Evolutionary conservation across 2,329 filamentous ascomycete species (phyloP), one percentile per base, ranked within the genome.

Genomic region (Pseudopithomyces maydicus): DNA sequence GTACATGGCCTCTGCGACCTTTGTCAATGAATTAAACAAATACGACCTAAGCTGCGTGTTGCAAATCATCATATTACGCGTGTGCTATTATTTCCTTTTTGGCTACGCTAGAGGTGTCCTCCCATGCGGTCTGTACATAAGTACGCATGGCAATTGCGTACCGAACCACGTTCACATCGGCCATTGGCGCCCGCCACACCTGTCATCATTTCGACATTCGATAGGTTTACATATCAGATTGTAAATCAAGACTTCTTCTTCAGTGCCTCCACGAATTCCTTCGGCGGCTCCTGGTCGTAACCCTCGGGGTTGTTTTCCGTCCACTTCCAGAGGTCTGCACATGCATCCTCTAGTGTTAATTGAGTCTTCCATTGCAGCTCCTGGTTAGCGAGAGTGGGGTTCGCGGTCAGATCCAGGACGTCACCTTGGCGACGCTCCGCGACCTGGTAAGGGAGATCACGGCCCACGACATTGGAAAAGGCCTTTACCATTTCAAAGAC

Each of bases 401-500:
- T 96, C 64, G 95, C 92, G 20, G 95, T 99, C 45, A 99, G 87
- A 79, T 99, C 90, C 55, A 99, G 83, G 17, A 99, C 95, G 72
- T 99, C 95, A 53, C 95, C 95, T 38, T 88, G 86, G 71, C 95
- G 85, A 70, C 95, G 88, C 39, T 84, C 87, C 8, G 89, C 90
- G 56, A 98, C 90, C 75, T 97, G 84, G 80, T 98, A 98, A 36
- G 90, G 85, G 23, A 99, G 84, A 55, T 95, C 87, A 49, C 88
- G 89, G 60, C 95, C 95, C 20, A 97, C 93, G 17, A 91, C 92
- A 49, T 85, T 79, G 79, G 88, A 90, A 81, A 99, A 99, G 52
- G 95, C 93, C 67, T 94, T 91, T 85, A 99, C 88, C 82, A 99
- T 99, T 76, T 99, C 93, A 74, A 93, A 95, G 55, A 99, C 95